phyloP scores from a whole-genome alignment of 225 moss, liverwort and hornwort species.

The Takakia lepidozioides region DNA sequence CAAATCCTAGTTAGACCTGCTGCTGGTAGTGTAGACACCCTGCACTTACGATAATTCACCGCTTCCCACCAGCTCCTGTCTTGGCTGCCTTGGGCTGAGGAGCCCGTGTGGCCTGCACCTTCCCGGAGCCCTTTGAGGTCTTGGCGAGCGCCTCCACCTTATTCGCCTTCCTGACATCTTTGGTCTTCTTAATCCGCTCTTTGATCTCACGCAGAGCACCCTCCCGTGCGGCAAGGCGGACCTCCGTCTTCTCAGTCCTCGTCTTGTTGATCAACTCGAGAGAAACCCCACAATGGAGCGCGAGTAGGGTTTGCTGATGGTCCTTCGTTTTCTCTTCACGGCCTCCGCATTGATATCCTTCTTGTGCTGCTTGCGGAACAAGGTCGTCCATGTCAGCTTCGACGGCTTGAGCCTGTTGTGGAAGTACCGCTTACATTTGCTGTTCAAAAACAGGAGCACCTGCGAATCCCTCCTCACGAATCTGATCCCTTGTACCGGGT shows the following conservation, averaged over 20 bases:
- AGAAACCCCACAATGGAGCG: slow-evolving; percentile 14
- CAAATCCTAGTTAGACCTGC: too few relatives aligned
- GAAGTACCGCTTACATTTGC: slow-evolving; percentile 12
- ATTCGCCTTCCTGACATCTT: slow-evolving; percentile 13
- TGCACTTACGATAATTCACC: too few relatives aligned
- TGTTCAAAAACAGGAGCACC: slow-evolving; percentile 12
- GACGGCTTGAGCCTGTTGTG: slow-evolving; percentile 11
- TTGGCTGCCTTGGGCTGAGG: neutral
- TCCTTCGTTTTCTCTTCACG: slow-evolving; percentile 5
- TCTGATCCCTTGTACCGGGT: slow-evolving; percentile 9
- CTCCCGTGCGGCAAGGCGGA: slow-evolving; percentile 7
- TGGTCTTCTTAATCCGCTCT: slow-evolving; percentile 10
- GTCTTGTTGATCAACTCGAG: slow-evolving; percentile 13
- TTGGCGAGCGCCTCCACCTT: slow-evolving; percentile 4
- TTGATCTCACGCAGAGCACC: slow-evolving; percentile 8
- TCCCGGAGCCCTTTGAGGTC: neutral
- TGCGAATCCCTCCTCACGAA: slow-evolving; percentile 9
- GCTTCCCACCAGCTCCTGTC: slow-evolving; percentile 6
- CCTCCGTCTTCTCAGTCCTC: slow-evolving; percentile 9
- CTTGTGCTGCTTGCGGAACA: slow-evolving; percentile 12
- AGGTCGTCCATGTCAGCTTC: slow-evolving; percentile 10
- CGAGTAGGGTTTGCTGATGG: slow-evolving; percentile 9
- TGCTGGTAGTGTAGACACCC: too few relatives aligned
- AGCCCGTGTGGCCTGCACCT: neutral
- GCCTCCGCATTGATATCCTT: slow-evolving; percentile 8